phyloP scores from a whole-genome alignment of 495 filamentous ascomycete species.

The Podospora anserina region DNA sequence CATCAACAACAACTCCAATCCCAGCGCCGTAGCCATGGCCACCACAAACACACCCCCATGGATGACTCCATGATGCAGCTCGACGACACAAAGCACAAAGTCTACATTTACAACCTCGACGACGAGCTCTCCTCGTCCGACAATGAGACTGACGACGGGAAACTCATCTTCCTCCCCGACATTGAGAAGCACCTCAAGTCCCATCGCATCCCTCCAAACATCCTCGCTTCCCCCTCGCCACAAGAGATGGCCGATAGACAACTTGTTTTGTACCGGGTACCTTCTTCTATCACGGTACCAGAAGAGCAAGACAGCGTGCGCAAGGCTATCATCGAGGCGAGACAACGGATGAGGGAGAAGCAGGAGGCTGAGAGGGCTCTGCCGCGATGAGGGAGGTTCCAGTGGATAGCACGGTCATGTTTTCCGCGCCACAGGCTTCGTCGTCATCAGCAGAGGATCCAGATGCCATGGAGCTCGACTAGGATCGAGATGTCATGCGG shows the following conservation, averaged over 20 bases:
- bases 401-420: slow-evolving; percentile 6
- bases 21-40: slow-evolving; percentile 10
- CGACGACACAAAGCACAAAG: slow-evolving; percentile 79
- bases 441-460: slow-evolving; percentile 34
- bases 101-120: slow-evolving; percentile 89
- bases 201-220: slow-evolving; percentile 60
- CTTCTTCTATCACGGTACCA: slow-evolving; percentile 69
- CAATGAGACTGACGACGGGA: slow-evolving; percentile 46
- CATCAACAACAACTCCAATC: slow-evolving; percentile 10
- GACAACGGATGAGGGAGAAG: slow-evolving; percentile 59
- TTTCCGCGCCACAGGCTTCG: not conserved
- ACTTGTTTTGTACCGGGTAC: slow-evolving; percentile 78
- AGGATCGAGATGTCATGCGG: slow-evolving; percentile 13
- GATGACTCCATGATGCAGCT: slow-evolving; percentile 69
- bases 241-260: slow-evolving; percentile 53
- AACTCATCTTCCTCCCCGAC: slow-evolving; percentile 74
- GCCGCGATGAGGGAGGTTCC: not conserved
- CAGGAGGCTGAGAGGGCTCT: slow-evolving; percentile 27
- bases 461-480: slow-evolving; percentile 74
- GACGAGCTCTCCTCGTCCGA: slow-evolving; percentile 74
- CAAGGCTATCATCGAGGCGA: slow-evolving; percentile 80
- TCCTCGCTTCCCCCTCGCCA: slow-evolving; percentile 48
- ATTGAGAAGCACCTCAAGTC: slow-evolving; percentile 69
- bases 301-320: slow-evolving; percentile 77
- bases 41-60: not conserved